Percentiles rank a stretch among this genome's conserved stretches.
Conservation (phyloP, 495 filamentous ascomycete species). For the Lasiosphaeria hispida region DNA sequence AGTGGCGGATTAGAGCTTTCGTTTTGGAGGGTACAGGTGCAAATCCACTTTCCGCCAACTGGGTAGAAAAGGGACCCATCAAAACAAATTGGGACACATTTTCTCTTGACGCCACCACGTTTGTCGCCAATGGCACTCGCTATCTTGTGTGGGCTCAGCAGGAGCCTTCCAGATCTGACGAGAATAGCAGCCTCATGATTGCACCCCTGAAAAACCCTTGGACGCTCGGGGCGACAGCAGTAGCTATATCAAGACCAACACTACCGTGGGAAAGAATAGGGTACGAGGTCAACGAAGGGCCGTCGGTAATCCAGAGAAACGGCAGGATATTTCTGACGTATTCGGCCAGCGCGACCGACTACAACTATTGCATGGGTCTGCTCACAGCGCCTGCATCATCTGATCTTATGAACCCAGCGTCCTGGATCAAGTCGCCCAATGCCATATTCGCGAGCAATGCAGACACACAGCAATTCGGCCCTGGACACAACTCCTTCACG, state of each 20-base stretch:
- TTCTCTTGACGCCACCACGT: slow-evolving; percentile 25
- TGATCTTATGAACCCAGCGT: slow-evolving; percentile 35
- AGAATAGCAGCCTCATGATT: slow-evolving; percentile 23
- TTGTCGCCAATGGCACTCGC: slow-evolving; percentile 26
- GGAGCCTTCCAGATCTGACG: slow-evolving; percentile 20
- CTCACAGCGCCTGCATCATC: slow-evolving; percentile 43
- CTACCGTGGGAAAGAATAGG: slow-evolving; percentile 48
- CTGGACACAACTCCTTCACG: slow-evolving; percentile 55
- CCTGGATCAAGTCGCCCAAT: slow-evolving; percentile 43
- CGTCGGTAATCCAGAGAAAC: slow-evolving; percentile 38
- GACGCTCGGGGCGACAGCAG: slow-evolving; percentile 25
- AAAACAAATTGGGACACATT: slow-evolving; percentile 34
- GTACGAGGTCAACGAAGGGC: slow-evolving; percentile 56
- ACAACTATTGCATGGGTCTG: slow-evolving; percentile 51
- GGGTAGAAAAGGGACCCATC: slow-evolving; percentile 27
- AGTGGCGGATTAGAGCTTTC: slow-evolving; percentile 30
- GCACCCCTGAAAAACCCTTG: slow-evolving; percentile 27
- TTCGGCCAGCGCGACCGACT: slow-evolving; percentile 44
- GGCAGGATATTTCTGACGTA: slow-evolving; percentile 49
- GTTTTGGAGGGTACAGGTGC: slow-evolving; percentile 28
- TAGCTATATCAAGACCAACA: slow-evolving; percentile 44
- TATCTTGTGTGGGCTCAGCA: slow-evolving; percentile 33
- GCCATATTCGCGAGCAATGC: slow-evolving; percentile 32
- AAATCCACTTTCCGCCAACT: slow-evolving; percentile 24
- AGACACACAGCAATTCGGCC: slow-evolving; percentile 51